These are phyloP conservation scores for Pythium monospermum DNA, from an alignment of 352 stramenopile species.

Conservation along the genomic window DNA sequence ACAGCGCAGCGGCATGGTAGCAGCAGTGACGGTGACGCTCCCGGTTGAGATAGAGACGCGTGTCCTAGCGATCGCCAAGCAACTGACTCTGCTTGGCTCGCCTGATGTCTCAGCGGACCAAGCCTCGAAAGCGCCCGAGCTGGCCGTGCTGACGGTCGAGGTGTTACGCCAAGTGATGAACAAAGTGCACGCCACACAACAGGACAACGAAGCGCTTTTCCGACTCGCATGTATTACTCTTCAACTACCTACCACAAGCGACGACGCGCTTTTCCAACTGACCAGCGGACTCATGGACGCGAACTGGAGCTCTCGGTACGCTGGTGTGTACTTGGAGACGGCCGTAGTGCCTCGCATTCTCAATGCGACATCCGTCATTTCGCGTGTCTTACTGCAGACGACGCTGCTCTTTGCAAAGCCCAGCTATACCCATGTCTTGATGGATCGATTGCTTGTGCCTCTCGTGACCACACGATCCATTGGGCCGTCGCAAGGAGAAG, in stretches of 20 bases:
- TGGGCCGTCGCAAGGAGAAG: slow-evolving; percentile 54
- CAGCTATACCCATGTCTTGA: slow-evolving; percentile 32
- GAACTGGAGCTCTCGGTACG: slow-evolving; percentile 70
- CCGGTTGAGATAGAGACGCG: slow-evolving; percentile 39
- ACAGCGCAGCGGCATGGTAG: too few species aligned
- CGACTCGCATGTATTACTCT: slow-evolving; percentile 36
- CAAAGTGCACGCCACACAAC: slow-evolving; percentile 46
- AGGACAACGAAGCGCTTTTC: slow-evolving; percentile 51
- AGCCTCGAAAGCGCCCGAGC: slow-evolving; percentile 21
- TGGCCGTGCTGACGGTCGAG: slow-evolving; percentile 21
- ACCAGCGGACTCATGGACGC: slow-evolving; percentile 54
- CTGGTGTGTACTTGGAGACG: slow-evolving; percentile 48
- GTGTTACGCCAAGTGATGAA: slow-evolving; percentile 63
- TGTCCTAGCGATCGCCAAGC: slow-evolving; percentile 33
- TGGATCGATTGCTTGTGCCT: slow-evolving; percentile 53
- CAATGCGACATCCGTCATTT: slow-evolving; percentile 57
- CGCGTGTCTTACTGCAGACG: slow-evolving; percentile 62
- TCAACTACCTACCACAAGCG: slow-evolving; percentile 38
- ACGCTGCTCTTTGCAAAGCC: slow-evolving; percentile 42
- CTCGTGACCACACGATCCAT: slow-evolving; percentile 34
- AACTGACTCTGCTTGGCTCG: slow-evolving; percentile 34
- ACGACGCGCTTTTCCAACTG: slow-evolving; percentile 58
- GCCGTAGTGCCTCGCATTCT: slow-evolving; percentile 56
- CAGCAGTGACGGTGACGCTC: background rate
- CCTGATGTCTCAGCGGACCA: slow-evolving; percentile 28